Evolutionary conservation across 2,329 filamentous ascomycete genomes (phyloP).

Genomic region (Scedosporium boydii): DNA sequence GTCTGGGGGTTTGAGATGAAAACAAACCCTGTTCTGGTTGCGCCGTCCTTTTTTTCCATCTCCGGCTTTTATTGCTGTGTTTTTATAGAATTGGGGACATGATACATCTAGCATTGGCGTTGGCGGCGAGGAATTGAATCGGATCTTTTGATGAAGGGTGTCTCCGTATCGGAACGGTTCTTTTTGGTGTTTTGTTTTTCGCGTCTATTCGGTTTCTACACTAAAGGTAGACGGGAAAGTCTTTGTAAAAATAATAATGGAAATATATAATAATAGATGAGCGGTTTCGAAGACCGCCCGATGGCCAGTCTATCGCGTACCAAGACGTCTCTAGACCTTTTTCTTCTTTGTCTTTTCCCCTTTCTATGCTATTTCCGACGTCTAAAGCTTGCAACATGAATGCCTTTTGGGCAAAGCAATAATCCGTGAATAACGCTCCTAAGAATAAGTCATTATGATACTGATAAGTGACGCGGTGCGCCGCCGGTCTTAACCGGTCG

Average conservation of each 20-base stretch:
- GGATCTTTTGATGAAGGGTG: background rate
- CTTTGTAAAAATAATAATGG: background rate
- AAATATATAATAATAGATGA: background rate
- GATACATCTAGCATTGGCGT: background rate
- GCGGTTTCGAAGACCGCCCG: background rate
- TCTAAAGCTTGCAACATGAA: too few species aligned
- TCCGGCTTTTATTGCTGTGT: background rate
- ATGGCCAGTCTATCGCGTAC: too few species aligned
- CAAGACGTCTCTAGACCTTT: background rate
- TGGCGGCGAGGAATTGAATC: background rate
- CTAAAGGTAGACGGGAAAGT: background rate
- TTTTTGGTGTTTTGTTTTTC: background rate
- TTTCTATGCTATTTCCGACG: too few species aligned
- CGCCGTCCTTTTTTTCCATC: background rate
- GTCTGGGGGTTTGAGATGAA: conserved; percentile 44
- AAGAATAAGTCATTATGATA: background rate
- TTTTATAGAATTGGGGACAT: background rate
- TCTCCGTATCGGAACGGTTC: background rate
- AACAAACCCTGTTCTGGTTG: too few species aligned
- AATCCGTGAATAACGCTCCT: too few species aligned
- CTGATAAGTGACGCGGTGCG: background rate
- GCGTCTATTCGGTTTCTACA: background rate
- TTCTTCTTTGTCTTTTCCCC: background rate
- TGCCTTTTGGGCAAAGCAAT: too few species aligned
- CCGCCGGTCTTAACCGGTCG: background rate